These are phyloP conservation scores for Salicornia ramosissima DNA, from an alignment of 148 eudicot species.

Conservation along the genomic window DNA sequence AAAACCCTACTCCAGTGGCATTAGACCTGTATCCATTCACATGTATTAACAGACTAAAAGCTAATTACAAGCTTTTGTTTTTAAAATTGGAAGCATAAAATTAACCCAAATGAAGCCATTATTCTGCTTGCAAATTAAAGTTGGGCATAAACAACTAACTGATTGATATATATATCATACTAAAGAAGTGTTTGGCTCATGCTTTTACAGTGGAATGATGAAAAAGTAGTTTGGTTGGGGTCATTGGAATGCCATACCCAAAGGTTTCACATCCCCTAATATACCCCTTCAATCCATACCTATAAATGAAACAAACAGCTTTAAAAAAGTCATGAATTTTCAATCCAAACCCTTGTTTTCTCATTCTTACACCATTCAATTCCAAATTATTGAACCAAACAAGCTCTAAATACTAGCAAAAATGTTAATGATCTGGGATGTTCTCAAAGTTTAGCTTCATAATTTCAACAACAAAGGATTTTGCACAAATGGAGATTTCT, in stretches of 20 bases:
- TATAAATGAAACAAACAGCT: too few species aligned
- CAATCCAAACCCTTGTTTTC: too few species aligned
- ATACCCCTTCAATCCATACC: too few species aligned
- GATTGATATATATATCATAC: neutral
- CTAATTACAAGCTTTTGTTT: neutral
- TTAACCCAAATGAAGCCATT: neutral
- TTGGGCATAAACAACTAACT: neutral
- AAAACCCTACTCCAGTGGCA: conserved; percentile 26
- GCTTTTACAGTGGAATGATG: too few species aligned
- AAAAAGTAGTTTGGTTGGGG: too few species aligned
- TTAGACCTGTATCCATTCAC: conserved; percentile 31
- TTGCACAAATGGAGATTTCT: neutral
- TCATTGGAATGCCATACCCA: too few species aligned
- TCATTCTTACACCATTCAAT: too few species aligned
- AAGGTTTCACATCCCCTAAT: too few species aligned
- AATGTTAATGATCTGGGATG: conserved; percentile 16
- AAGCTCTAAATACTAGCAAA: neutral
- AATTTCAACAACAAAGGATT: conserved; percentile 9
- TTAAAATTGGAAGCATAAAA: neutral
- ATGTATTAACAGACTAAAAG: neutral
- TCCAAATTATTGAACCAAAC: too few species aligned
- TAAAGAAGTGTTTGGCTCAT: too few species aligned
- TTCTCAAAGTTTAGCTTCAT: neutral
- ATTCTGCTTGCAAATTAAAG: neutral
- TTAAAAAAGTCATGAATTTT: too few species aligned